Base-by-base conservation (phyloP, 495 filamentous ascomycete species). In the Tetracladium setigerum region DNA sequence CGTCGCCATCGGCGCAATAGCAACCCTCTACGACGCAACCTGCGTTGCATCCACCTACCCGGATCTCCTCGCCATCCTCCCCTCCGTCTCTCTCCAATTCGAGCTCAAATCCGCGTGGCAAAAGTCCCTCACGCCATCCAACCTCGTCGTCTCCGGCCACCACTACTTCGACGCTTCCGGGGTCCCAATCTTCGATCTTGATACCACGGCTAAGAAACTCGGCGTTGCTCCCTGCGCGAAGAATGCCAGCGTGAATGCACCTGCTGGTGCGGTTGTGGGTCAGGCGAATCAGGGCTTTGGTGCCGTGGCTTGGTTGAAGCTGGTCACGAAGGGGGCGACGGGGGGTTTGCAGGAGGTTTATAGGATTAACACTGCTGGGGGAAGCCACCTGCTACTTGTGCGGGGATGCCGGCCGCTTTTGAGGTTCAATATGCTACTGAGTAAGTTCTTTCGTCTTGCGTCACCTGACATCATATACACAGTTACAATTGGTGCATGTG, bases 1-100 rank as follows among this genome's bases (percentile, higher is more conserved):
- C n/a, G 61, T 60, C 4, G 64, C 79, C 14, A 61, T 73, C 34
- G 92, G 92, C 49, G 92, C 92, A 44, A 62, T 87, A 14, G 92
- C 92, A 38, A 81, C 73, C 18, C 87, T 98, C 51, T 96, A 83
- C 81, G 86, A 98, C 66, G 83, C 77, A 36, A 84, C 84, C 41
- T 98, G 91, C 70, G 59, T 87, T 19, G 84, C 85, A 7, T 71
- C 79, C 30, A 70, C 76, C 49, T 74, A 73, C 51, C 81, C 84
- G 2, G 75, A 79, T 41, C 65, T 91, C 8, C 65, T 89, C 42
- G 46, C 69, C 44, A 54, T 69, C 8, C 67, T 86, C 36, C 69
- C 78, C 14, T 60, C 62, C 19, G 58, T 80, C 22, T 66, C 80
- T 2, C 62, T 94, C 27, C 61, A 73, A 46, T 75, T 82, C 57